Evolutionary conservation across 257 asterid species (phyloP), one percentile per base, ranked within the genome.

Genomic region (Datura wrightii): DNA sequence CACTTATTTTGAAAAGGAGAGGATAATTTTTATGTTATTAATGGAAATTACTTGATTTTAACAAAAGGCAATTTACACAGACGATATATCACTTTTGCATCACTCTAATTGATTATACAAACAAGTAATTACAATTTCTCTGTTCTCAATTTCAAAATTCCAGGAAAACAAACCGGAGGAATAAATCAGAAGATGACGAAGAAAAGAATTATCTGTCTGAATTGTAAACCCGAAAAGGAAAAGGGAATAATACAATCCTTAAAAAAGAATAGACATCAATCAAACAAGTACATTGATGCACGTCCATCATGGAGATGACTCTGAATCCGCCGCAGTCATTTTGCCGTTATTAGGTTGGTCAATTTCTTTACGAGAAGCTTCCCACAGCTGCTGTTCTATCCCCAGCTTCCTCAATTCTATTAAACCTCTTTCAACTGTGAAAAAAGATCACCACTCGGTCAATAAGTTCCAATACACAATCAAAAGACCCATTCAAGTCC

Each of bases 371-470:
- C 97, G 98, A 54, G 99, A 96, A 79, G 95, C 95, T 85, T 96
- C 99, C 99, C 99, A 96, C 56, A 96, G 94, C 85, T 91, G 93
- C 71, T 85, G 93, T 88, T 94, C 97, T 60, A 96, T 92, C 63
- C 92, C 94, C 93, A 96, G 79, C 87, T 94, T 96, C 86, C 95
- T 92, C 74, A 96, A 86, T 90, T 96, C 99, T 85, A 85, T 90
- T 86, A 94, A 67, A 83, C 98, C 98, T 86, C 94, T 94, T 89
- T 96, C 98, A 85, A 92, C 99, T 96, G 93, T 59, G 1, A 82
- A 53, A 87, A 53, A 60, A 71, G 52, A 48, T 10, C 36, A 55
- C 62, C 1, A 52, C 52, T 34, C 46, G 15, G 39, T 48, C 84
- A 16, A 76, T 18, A 48, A 11, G 5, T 14, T 46, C 10, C 42